phyloP scores from a whole-genome alignment of 78 protist species.

The Ministeria vibrans region DNA sequence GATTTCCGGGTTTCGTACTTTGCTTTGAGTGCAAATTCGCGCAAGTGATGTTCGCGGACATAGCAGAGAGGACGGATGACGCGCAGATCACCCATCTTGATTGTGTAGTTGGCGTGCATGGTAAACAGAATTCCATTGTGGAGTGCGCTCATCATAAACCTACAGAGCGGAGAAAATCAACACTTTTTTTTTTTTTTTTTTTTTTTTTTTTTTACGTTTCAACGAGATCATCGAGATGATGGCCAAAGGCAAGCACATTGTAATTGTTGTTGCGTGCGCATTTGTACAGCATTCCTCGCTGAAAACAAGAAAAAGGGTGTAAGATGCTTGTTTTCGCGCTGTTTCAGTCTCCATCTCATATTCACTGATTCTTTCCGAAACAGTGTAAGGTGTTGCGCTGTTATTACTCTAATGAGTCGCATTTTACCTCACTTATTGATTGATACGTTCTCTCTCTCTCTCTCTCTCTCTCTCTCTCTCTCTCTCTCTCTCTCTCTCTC shows the following conservation, averaged over 20 bases:
- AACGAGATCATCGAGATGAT: slow-evolving; percentile 50
- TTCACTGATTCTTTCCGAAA: too few species aligned
- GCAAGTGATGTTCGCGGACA: slow-evolving; percentile 52
- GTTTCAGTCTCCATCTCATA: slow-evolving; percentile 51
- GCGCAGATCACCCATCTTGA: slow-evolving; percentile 64
- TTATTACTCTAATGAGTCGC: too few species aligned
- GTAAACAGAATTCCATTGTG: slow-evolving; percentile 60
- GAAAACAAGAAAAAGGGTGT: slow-evolving; percentile 59
- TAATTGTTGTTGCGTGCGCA: slow-evolving; percentile 58
- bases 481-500: too few species aligned
- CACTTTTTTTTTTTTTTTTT: too few species aligned
- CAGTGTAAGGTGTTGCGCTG: too few species aligned
- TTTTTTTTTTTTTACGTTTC: too few species aligned
- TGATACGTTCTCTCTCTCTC: too few species aligned
- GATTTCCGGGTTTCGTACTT: too few species aligned
- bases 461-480: too few species aligned
- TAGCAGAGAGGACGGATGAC: slow-evolving; percentile 68
- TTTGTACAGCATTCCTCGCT: slow-evolving; percentile 74
- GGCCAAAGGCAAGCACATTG: slow-evolving; percentile 81
- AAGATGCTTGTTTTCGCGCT: slow-evolving; percentile 50
- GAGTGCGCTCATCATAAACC: slow-evolving; percentile 63
- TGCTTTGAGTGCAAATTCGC: slow-evolving; percentile 58
- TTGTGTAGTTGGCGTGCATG: slow-evolving; percentile 38
- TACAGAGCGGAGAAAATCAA: too few species aligned
- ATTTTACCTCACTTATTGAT: too few species aligned